Conservation (phyloP, 2,329 filamentous ascomycete genomes). For the Trichoderma sp. region DNA sequence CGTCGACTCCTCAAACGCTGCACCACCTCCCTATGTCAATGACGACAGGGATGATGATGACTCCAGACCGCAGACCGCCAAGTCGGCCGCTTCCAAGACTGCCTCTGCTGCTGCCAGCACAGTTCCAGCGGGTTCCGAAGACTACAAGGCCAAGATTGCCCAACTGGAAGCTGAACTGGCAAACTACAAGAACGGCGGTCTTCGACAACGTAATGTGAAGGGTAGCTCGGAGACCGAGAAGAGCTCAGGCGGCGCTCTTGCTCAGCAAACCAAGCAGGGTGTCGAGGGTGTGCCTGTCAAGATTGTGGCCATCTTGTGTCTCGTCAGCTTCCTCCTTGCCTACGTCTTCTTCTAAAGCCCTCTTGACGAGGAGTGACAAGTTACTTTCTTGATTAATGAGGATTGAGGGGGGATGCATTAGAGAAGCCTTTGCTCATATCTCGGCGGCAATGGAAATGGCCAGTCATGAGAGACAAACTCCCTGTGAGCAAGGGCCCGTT, state of each 20-base stretch:
- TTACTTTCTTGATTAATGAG: background rate
- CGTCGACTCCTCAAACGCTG: conserved; percentile 30
- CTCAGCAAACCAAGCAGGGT: conserved; percentile 54
- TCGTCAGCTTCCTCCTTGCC: conserved; percentile 87
- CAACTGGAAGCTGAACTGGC: conserved; percentile 73
- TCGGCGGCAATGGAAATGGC: background rate
- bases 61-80: conserved; percentile 28
- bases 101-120: conserved; percentile 49
- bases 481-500: background rate
- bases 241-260: conserved; percentile 41
- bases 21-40: conserved; percentile 36
- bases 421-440: conserved; percentile 17
- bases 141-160: conserved; percentile 69
- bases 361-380: background rate
- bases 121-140: conserved; percentile 46
- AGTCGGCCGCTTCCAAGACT: conserved; percentile 35
- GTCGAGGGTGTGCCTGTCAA: conserved; percentile 80
- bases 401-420: background rate
- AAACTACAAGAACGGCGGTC: conserved; percentile 66
- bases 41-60: conserved; percentile 34
- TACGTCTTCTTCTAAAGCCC: conserved; percentile 85
- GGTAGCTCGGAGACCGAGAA: conserved; percentile 50
- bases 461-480: background rate
- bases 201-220: conserved; percentile 75
- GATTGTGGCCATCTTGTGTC: conserved; percentile 76